Evolutionary conservation across 352 stramenopile genomes (phyloP).

Genomic region (Poterioochromonas sp.): DNA sequence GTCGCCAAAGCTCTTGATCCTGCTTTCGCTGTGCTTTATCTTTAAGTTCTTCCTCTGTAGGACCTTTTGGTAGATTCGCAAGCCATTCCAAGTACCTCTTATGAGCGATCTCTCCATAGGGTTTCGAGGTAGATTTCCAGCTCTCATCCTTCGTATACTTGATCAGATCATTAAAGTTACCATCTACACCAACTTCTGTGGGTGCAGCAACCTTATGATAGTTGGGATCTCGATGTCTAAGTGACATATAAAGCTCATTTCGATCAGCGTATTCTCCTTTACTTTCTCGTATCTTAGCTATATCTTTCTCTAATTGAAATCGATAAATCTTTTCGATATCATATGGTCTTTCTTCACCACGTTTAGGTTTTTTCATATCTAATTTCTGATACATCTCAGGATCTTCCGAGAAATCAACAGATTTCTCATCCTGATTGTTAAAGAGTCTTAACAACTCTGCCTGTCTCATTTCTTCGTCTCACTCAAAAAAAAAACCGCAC

Average conservation of each 20-base stretch:
- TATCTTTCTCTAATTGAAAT: slow-evolving; percentile 18
- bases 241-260: not conserved
- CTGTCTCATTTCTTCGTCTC: too few species aligned
- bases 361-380: not conserved
- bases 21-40: not conserved
- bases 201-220: not conserved
- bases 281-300: not conserved
- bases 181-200: not conserved
- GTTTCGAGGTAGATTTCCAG: not conserved
- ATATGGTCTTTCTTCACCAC: slow-evolving; percentile 5
- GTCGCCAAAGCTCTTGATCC: slow-evolving; percentile 14
- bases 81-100: slow-evolving; percentile 13
- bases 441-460: too few species aligned
- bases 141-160: not conserved
- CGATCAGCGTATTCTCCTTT: not conserved
- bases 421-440: slow-evolving; percentile 5
- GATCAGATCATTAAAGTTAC: not conserved
- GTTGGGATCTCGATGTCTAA: not conserved
- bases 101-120: slow-evolving; percentile 20
- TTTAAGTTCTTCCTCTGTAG: not conserved
- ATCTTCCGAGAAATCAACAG: not conserved
- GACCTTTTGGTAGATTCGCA: slow-evolving; percentile 8
- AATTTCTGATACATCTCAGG: not conserved
- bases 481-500: too few species aligned
- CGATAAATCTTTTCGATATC: slow-evolving; percentile 11